Base-by-base conservation (phyloP, 352 stramenopile genomes). In the Thraustochytrium sp. region DNA sequence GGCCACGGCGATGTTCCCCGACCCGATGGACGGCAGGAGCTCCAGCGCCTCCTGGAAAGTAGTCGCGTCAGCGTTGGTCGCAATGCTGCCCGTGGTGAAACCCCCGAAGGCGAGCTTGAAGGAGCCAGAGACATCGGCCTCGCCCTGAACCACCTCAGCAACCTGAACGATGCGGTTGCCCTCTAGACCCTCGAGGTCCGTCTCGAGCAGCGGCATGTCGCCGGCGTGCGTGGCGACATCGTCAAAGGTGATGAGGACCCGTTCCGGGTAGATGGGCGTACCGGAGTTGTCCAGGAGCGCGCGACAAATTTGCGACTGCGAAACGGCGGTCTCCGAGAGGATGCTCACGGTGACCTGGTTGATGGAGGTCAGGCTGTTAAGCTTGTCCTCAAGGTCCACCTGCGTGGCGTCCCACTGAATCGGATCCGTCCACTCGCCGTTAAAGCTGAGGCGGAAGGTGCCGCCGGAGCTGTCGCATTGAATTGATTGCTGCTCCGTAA, bases 81-180 rank as follows among this genome's bases (percentile, higher is more conserved):
- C 88, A 16, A 97, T 87, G 16, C 88, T 55, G 37, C 87, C 85
- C 4, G 92, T 97, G 37, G 92, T 88, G 3, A 89, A 82, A 51
- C 97, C 94, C 44, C 90, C 89, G 65, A 98, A 98, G 23, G 89
- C 90, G 21, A 98, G 85, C 34, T 92, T 92, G 76, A 98, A 96
- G 11, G 91, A 92, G 2, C 95, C 95, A 42, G 89, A 93, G n/a
- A 97, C 87, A 36, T 89, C 88, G 0, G 94, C 93, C 80, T 97
- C 90, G 2, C 96, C 95, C 75, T 93, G 87, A 2, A 85, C 88
- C 64, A 89, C 86, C 73, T 95, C 85, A 0, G 68, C 86, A 1
- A 98, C 90, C 56, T 95, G 89, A n/a, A 98, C 88, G n/a, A 91
- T 90, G 0, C 94, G 90, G 77, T 92, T 91, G 18, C 95, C 95